Conservation (phyloP, 2,329 filamentous ascomycete genomes). For the Samsoniella hepiali region DNA sequence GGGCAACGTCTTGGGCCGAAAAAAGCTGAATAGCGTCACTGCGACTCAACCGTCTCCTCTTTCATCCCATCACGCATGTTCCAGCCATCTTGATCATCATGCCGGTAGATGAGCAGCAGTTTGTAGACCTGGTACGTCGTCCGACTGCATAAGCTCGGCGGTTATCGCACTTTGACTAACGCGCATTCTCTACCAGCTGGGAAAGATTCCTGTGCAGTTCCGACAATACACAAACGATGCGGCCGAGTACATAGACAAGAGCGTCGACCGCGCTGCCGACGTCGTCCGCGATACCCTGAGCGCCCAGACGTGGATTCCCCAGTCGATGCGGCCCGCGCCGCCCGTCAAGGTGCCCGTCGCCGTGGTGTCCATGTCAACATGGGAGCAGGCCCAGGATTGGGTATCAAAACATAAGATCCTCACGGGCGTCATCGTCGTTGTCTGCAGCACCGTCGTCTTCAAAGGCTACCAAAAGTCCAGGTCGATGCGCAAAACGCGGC, state of each 20-base stretch:
- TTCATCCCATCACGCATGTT: constrained; percentile 19
- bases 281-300: constrained; percentile 67
- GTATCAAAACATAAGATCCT: constrained; percentile 67
- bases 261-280: constrained; percentile 73
- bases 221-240: constrained; percentile 67
- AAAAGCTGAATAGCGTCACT: constrained; percentile 19
- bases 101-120: constrained; percentile 76
- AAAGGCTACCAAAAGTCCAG: constrained; percentile 49
- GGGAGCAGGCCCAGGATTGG: constrained; percentile 67
- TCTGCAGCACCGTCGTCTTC: constrained; percentile 63
- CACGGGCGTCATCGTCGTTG: constrained; percentile 67
- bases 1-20: constrained; percentile 3
- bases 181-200: constrained; percentile 39
- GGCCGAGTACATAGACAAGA: constrained; percentile 75
- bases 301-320: constrained; percentile 68
- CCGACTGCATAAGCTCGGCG: background rate
- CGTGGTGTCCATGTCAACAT: constrained; percentile 33
- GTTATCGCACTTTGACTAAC: background rate
- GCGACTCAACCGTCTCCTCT: constrained; percentile 4
- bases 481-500: constrained; percentile 63
- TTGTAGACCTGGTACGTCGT: constrained; percentile 67
- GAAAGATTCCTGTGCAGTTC: constrained; percentile 59
- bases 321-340: constrained; percentile 60
- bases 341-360: constrained; percentile 37
- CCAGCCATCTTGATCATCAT: constrained; percentile 45